Base-by-base conservation (phyloP, 164 flowering plant genomes). In the Stephania yunnanensis region DNA sequence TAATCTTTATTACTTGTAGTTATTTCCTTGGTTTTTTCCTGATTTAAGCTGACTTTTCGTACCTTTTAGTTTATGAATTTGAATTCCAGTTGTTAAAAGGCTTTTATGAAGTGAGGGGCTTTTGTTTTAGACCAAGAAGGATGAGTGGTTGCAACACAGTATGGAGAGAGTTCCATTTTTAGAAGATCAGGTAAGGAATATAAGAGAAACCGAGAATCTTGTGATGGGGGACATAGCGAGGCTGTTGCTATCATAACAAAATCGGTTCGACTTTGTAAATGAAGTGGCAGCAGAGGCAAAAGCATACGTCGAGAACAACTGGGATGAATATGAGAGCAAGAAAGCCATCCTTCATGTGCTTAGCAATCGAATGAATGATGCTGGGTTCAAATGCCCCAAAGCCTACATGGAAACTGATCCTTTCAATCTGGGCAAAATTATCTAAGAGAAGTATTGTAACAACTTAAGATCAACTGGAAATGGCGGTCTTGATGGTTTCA, bases 221-320 rank as follows among this genome's bases (percentile, higher is more conserved):
- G 22, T 93, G 84, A 64, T 87, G 7, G 79, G 82, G 89, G 99
- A 95, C 82, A 84, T 93, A 19, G 87, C 90, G 76, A 89, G 86
- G 78, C 81, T 93, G 31, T 20, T 93, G 78, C 77, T 90, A 31
- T 87, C 90, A 61, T 97, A 89, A 83, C 97, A 95, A 13, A 93
- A 95, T 75, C 82, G 92, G 58, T 93, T 86, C 72, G 94, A 85
- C 75, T 93, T 95, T 80, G 94, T 95, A 74, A 95, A 93, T 73
- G 91, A 93, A 71, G 81, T 95, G 20, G 97, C 95, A 17, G 97
- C 97, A 13, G 99, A 93, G 82, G 99, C 98, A 29, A 92, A 73
- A 46, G 85, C 82, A 50, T 93, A 88, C 74, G 92, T 91, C 2
- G 90, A 92, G 78, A 92, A 81, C 75, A 88, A 93, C 81, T 80